Evolutionary conservation across 2,329 filamentous ascomycete genomes (phyloP).

Genomic region (Leptographium radiaticola): DNA sequence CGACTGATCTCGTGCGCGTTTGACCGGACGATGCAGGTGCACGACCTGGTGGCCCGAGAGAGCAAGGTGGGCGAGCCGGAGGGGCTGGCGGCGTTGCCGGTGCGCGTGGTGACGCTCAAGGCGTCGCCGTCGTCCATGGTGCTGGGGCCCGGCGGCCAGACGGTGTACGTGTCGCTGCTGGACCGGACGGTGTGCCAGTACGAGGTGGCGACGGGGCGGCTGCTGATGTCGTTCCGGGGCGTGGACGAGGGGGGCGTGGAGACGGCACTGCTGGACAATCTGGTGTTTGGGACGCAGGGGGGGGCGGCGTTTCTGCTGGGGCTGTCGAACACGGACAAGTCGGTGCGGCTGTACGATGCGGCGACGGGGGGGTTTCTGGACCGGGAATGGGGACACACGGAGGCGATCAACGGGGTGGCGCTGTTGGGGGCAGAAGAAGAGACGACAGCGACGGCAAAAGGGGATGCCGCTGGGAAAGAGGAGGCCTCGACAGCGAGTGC

Average conservation of each 20-base stretch:
- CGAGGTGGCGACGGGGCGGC: slow-evolving; percentile 54
- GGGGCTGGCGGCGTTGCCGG: slow-evolving; percentile 62
- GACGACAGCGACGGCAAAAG: too few species aligned
- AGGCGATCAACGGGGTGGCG: slow-evolving; percentile 77
- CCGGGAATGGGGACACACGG: slow-evolving; percentile 89
- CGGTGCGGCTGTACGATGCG: slow-evolving; percentile 76
- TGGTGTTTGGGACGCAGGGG: slow-evolving; percentile 49
- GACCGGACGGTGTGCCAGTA: slow-evolving; percentile 49
- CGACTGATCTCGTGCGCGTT: slow-evolving; percentile 75
- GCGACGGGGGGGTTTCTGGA: slow-evolving; percentile 66
- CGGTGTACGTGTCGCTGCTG: slow-evolving; percentile 44
- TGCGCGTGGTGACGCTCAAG: slow-evolving; percentile 69
- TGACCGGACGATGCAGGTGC: slow-evolving; percentile 74
- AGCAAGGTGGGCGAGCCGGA: slow-evolving; percentile 50
- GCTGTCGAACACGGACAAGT: slow-evolving; percentile 93
- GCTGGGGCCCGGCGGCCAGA: slow-evolving; percentile 47
- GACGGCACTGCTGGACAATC: slow-evolving; percentile 67
- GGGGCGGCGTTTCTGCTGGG: slow-evolving; percentile 60
- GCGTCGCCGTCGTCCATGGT: slow-evolving; percentile 78
- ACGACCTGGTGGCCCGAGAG: slow-evolving; percentile 63
- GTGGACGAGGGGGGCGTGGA: slow-evolving; percentile 70
- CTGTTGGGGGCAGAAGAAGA: slow-evolving; percentile 51
- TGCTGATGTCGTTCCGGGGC: slow-evolving; percentile 65
- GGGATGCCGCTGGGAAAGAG: too few species aligned
- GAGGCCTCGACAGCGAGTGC: neutral